Evolutionary conservation across 2,329 filamentous ascomycete genomes (phyloP), one percentile per base, ranked within the genome.

Genomic region (Coniochaeta hoffmannii): DNA sequence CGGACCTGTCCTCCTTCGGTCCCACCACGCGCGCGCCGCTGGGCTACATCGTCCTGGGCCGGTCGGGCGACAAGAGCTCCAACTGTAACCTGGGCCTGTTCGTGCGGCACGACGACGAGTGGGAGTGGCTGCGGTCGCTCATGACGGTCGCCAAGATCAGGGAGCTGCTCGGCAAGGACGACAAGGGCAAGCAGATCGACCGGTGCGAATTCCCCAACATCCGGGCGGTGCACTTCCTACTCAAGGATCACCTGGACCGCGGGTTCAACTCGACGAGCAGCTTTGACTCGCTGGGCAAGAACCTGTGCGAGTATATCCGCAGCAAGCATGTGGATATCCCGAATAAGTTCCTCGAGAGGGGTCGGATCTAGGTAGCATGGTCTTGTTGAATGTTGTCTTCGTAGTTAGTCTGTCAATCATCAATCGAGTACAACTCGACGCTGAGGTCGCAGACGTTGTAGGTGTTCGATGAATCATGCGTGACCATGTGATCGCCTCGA

Each of bases 41-140:
- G 15, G 70, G 69, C 22, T 65, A 61, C 56, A 61, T 72, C 12
- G 68, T 67, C 1, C 65, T 67, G n/a, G 69, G 62, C 1, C 65
- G 70, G 4, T 71, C 68, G 2, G 71, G 71, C 0, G 76, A 78
- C 53, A 78, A 78, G 56, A 73, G 69, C 0, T 67, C 69, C 0
- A 71, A 78, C 59, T 68, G 67, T 31, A 78, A 77, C 51, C 66
- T 76, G 4, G 75, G 75, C 0, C 70, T 78, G 57, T 81, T 75
- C 59, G 73, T 76, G 5, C 65, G 71, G 5, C 59, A 70, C 17
- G 63, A 65, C 1, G 72, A 76, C 49, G 74, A 78, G 60, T 79
- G 71, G 59, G 67, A 73, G 4, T 77, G 75, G 75, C 59, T 78
- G 14, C 68, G 73, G 34, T 66, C 65, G 1, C 46, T 76, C 5